Percentiles rank a stretch among this genome's conserved stretches.
Conservation (phyloP, 768 basidiomycete species). For the Leccinum olivaceopallidum region DNA sequence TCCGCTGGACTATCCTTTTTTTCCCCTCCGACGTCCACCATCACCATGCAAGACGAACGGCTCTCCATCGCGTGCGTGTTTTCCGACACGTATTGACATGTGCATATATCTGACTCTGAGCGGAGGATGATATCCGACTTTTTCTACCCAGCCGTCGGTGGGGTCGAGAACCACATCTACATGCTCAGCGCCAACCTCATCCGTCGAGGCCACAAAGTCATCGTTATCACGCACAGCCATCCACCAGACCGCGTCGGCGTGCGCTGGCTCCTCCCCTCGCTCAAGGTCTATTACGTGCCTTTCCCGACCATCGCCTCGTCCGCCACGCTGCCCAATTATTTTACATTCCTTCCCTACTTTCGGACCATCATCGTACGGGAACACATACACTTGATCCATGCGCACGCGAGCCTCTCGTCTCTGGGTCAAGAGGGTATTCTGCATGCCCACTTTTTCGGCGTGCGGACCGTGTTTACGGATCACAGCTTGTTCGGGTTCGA, state of each 20-base stretch:
- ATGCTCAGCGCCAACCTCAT: conserved; percentile 86
- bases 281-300: conserved; percentile 96
- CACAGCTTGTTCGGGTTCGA: conserved; percentile 97
- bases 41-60: conserved; percentile 26
- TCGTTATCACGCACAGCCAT: conserved; percentile 93
- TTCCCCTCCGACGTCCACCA: neutral
- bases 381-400: conserved; percentile 83
- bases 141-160: conserved; percentile 92
- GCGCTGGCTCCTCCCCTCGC: conserved; percentile 80
- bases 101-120: neutral
- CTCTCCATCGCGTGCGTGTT: conserved; percentile 33
- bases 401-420: conserved; percentile 87
- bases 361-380: conserved; percentile 88
- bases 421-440: conserved; percentile 92
- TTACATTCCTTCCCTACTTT: conserved; percentile 90
- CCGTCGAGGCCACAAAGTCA: conserved; percentile 85
- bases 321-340: conserved; percentile 92
- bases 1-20: conserved; percentile 35
- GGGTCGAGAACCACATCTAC: conserved; percentile 96
- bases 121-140: conserved; percentile 94
- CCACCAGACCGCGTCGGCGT: conserved; percentile 83
- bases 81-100: neutral
- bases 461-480: conserved; percentile 94
- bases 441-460: conserved; percentile 82
- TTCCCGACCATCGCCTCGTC: conserved; percentile 86